Evolutionary conservation across 31 red algal genomes (phyloP), one percentile per base, ranked within the genome.

Genomic region (Porphyra umbilicalis): DNA sequence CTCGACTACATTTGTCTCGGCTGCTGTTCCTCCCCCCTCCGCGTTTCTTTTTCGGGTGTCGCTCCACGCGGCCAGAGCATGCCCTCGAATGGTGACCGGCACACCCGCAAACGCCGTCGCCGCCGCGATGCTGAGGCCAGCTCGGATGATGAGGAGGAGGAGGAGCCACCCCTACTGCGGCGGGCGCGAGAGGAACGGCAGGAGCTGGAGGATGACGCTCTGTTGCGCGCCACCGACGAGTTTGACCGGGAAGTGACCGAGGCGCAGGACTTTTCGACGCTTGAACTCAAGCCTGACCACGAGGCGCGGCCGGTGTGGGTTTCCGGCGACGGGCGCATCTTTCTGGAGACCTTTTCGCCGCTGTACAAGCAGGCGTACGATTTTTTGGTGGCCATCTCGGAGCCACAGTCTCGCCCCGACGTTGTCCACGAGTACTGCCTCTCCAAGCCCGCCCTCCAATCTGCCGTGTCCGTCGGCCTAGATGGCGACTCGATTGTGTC

Each of bases 331-430:
- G 92, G 84, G 68, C 85, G 90, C 30, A 98, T 98, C 68, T 95
- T 95, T 75, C 86, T 98, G 10, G 96, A 98, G 82, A 93, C 96
- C 11, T 98, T 98, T 80, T 95, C 92, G 30, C 91, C 92, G 34
- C 82, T 98, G 35, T 98, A 98, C 82, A 90, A 92, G 39, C 93
- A 98, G 85, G 96, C 93, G 30, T 95, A 93, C 46, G 96, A 98
- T 77, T 98, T 98, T 85, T 77, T 98, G 39, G 96, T 98, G 29
- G 96, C 96, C 67, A 92, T 98, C 82, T 80, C 96, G 14, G 96
- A 98, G 79, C 96, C 96, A 4, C 83, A 89, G 8, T 91, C 90
- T n/a, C 83, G 96, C 36, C 96, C 96, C 32, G 96, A 98, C 34
- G 86, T 88, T 37, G 67, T 98, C 75, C 96, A 98, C 68, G 93